Evolutionary conservation across 768 basidiomycete species (phyloP).

Genomic region (Tricholoma bakamatsutake): DNA sequence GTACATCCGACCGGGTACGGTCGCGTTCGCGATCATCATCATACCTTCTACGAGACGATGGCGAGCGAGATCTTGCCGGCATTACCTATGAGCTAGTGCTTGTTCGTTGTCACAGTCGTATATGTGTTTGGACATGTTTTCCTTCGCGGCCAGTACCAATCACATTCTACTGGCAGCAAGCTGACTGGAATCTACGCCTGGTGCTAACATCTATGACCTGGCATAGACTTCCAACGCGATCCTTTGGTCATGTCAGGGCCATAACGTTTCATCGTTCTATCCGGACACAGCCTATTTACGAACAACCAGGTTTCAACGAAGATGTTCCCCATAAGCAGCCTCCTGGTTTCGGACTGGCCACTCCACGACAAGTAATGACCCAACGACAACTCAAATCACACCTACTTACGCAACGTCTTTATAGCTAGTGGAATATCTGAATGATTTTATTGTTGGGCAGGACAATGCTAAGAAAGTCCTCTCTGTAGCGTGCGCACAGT

Average conservation of each 20-base stretch:
- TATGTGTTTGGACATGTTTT: neutral
- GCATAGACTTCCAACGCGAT: conserved; percentile 11
- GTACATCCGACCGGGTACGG: conserved; percentile 27
- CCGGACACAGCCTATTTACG: conserved; percentile 54
- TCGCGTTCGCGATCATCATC: conserved; percentile 34
- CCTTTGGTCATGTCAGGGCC: conserved; percentile 20
- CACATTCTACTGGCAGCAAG: neutral
- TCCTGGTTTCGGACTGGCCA: conserved; percentile 49
- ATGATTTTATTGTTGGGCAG: conserved; percentile 89
- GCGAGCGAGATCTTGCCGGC: conserved; percentile 40
- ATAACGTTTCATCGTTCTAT: conserved; percentile 31
- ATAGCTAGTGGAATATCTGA: conserved; percentile 79
- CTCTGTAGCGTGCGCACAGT: conserved; percentile 77
- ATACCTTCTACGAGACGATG: conserved; percentile 37
- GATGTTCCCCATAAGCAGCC: conserved; percentile 29
- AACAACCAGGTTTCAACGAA: conserved; percentile 29
- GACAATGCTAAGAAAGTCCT: conserved; percentile 90
- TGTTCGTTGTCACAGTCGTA: neutral
- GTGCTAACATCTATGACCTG: conserved; percentile 11
- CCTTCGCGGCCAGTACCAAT: neutral
- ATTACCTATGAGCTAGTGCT: neutral
- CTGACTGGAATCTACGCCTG: neutral
- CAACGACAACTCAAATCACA: neutral
- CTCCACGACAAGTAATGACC: conserved; percentile 42
- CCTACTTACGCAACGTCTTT: conserved; percentile 9